Evolutionary conservation across 805 yeast genomes (phyloP), one percentile per base, ranked within the genome.

Genomic region (Monosporozyma servazzii): DNA sequence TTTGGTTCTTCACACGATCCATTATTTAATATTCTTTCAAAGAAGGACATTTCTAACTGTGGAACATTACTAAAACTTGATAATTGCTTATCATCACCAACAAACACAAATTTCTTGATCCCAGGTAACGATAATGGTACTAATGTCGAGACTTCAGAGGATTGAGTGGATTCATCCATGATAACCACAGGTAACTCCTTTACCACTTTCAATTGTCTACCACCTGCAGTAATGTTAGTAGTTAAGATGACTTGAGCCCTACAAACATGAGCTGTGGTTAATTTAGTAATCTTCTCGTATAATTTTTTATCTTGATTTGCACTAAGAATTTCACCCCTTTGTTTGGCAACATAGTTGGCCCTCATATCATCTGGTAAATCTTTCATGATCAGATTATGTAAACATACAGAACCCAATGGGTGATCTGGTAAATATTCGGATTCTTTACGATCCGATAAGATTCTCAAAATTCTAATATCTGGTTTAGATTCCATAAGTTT

Each of bases 91-190:
- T 84, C 86, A 66, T 84, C 91, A 54, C 89, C 90, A 39, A 81
- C 89, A 61, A 84, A 79, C 2, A 83, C 79, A 63, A 84, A 80
- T 58, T 78, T 81, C 49, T 77, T 77, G 48, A 83, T 81, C 15
- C 85, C 86, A 3, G 80, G 77, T 73, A 83, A 76, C 6, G 86
- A 81, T 53, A 84, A 68, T 10, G 90, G 89, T 51, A 84, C 84
- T 55, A 84, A 70, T 0, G 88, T 80, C 1, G 81, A 72, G 6
- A 88, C 85, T 56, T 84, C 91, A 0, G 88, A 80, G 0, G 89
- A 81, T 58, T 84, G 89, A 0, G 89, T 84, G 3, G 87, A 78
- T 67, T 84, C 90, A 69, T 84, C 90, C 85, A 84, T 81, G 31
- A 84, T 82, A 5, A 84, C 85, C 2, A 81, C 81, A 1, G 88